These are phyloP conservation scores for Ceratocystis smalleyi DNA, from an alignment of 2,329 filamentous ascomycete species.

Conservation along the genomic window DNA sequence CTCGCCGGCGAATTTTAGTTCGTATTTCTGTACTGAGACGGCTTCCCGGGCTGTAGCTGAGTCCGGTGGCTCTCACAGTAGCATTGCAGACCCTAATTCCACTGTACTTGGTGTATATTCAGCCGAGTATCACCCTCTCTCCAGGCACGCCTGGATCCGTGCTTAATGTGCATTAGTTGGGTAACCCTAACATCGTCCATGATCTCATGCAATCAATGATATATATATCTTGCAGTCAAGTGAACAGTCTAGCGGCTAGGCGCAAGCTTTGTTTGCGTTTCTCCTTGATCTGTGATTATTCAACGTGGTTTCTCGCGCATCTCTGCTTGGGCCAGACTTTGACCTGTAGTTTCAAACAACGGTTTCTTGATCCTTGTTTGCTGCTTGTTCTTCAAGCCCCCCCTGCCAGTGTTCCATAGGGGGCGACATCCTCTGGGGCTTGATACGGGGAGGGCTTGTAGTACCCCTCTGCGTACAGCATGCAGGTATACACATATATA, in stretches of 20 bases:
- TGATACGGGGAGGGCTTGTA: neutral
- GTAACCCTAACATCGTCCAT: neutral
- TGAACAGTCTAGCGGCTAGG: no score
- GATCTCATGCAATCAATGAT: neutral
- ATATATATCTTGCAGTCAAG: neutral
- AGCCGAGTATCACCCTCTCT: neutral
- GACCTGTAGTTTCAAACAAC: neutral
- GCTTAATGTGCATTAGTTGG: neutral
- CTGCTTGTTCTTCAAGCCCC: slow-evolving; percentile 3
- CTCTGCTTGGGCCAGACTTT: neutral
- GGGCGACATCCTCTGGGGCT: neutral
- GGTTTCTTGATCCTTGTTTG: slow-evolving; percentile 3
- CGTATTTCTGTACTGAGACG: neutral
- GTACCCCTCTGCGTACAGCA: neutral
- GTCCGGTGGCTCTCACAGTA: neutral
- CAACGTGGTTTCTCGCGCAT: neutral
- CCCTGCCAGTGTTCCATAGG: neutral
- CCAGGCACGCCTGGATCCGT: neutral
- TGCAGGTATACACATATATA: neutral
- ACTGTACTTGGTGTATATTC: neutral
- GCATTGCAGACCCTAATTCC: neutral
- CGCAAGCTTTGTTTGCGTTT: neutral
- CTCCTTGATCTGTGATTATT: neutral
- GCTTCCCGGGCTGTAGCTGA: neutral
- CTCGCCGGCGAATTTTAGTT: neutral